Evolutionary conservation across 345 rosid genomes (phyloP).

Genomic region (Gossypioides kirkii): DNA sequence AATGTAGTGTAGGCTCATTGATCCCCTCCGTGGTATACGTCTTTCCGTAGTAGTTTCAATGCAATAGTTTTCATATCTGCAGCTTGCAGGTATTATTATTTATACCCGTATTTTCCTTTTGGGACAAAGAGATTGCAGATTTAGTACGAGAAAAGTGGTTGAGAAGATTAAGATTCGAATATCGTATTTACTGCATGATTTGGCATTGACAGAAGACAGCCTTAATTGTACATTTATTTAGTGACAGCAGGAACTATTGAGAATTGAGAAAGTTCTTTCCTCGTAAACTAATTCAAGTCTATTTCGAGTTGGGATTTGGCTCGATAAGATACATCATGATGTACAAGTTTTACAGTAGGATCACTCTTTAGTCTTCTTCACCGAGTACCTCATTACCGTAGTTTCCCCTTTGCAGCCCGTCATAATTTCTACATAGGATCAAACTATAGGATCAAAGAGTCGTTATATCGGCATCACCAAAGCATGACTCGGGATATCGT

Average conservation of each 20-base stretch:
- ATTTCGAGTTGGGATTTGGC: not conserved
- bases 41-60: constrained; percentile 18
- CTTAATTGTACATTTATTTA: constrained; percentile 19
- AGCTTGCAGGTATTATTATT: not conserved
- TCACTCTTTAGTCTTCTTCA: constrained; percentile 31
- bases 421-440: not conserved
- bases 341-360: not conserved
- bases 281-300: not conserved
- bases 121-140: no score
- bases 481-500: not conserved
- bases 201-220: not conserved
- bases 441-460: not conserved
- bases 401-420: constrained; percentile 26
- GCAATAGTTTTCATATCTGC: constrained; percentile 22
- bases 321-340: not conserved
- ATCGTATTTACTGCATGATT: not conserved
- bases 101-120: no score
- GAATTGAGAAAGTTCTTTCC: not conserved
- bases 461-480: not conserved
- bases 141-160: no score
- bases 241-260: constrained; percentile 9
- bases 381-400: constrained; percentile 50
- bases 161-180: no score
- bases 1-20: constrained; percentile 31
- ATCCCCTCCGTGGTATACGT: constrained; percentile 23